A percentile compares a stretch with the other conserved stretches of the same genome.
Conservation (phyloP, 1,139 yeast genomes). For the Yamadazyma membranifaciens region DNA sequence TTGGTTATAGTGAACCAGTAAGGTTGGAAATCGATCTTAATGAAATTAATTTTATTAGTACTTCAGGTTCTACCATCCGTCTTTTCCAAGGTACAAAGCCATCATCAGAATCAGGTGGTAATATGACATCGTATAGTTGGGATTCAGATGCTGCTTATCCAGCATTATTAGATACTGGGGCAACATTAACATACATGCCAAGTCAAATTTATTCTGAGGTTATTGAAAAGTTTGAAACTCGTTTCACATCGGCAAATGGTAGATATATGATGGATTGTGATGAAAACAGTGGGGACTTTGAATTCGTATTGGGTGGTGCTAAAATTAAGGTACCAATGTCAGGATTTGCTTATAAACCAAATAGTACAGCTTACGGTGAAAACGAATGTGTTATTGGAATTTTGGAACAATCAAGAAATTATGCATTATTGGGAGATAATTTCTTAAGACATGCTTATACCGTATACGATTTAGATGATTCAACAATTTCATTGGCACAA, state of each 20-base stretch:
- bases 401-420: slow-evolving; percentile 27
- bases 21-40: slow-evolving; percentile 26
- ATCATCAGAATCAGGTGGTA: not conserved
- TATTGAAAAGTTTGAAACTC: slow-evolving; percentile 13
- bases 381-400: slow-evolving; percentile 24
- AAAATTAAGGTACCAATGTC: slow-evolving; percentile 36
- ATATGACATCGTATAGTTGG: not conserved
- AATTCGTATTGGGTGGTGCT: slow-evolving; percentile 40
- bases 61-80: slow-evolving; percentile 5
- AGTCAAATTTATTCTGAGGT: not conserved
- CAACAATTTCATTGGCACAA: slow-evolving; percentile 66
- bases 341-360: slow-evolving; percentile 19
- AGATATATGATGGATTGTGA: slow-evolving; percentile 27
- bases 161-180: slow-evolving; percentile 43
- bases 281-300: slow-evolving; percentile 14
- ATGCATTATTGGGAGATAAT: slow-evolving; percentile 61
- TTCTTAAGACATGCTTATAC: slow-evolving; percentile 72
- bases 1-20: slow-evolving; percentile 19
- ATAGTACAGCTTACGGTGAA: not conserved
- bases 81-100: slow-evolving; percentile 6
- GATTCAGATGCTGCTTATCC: slow-evolving; percentile 16
- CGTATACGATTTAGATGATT: slow-evolving; percentile 71
- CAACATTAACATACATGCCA: slow-evolving; percentile 35
- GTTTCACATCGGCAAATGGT: slow-evolving; percentile 15
- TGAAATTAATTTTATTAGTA: slow-evolving; percentile 11